Evolutionary conservation across 805 yeast genomes (phyloP).

Genomic region (Saturnispora dispora): DNA sequence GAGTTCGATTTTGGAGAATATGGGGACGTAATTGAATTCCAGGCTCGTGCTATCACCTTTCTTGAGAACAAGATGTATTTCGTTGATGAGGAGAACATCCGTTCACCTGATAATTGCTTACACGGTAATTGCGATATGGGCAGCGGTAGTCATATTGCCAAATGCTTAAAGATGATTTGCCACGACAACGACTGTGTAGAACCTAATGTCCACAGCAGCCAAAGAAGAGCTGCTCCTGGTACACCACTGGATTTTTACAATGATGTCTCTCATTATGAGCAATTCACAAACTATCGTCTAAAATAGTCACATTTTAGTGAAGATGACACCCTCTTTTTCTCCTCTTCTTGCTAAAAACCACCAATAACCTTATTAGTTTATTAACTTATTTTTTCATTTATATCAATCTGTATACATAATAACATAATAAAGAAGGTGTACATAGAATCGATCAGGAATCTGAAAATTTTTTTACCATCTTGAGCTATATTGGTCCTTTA

Average conservation of each 20-base stretch:
- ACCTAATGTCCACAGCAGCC: neutral
- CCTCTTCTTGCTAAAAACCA: neutral
- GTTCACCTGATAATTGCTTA: neutral
- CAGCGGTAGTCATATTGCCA: neutral
- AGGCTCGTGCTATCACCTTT: slow-evolving; percentile 43
- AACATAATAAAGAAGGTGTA: neutral
- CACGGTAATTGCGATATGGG: neutral
- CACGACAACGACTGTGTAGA: neutral
- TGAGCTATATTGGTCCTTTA: neutral
- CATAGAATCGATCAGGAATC: neutral
- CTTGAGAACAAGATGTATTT: slow-evolving; percentile 34
- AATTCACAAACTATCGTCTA: neutral
- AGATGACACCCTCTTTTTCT: neutral
- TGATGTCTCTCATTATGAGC: slow-evolving; percentile 3
- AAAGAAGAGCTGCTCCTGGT: neutral
- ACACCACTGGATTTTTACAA: neutral
- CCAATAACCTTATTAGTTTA: neutral
- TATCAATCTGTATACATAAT: neutral
- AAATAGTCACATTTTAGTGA: neutral
- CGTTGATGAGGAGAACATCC: slow-evolving; percentile 17
- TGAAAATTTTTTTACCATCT: neutral
- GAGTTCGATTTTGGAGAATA: slow-evolving; percentile 22
- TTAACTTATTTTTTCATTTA: neutral
- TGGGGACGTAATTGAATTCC: slow-evolving; percentile 43
- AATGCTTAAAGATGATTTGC: neutral